A percentile compares a stretch with the other conserved stretches of the same genome.
Conservation (phyloP, 306 rosid species). For the Cucumis melo region DNA sequence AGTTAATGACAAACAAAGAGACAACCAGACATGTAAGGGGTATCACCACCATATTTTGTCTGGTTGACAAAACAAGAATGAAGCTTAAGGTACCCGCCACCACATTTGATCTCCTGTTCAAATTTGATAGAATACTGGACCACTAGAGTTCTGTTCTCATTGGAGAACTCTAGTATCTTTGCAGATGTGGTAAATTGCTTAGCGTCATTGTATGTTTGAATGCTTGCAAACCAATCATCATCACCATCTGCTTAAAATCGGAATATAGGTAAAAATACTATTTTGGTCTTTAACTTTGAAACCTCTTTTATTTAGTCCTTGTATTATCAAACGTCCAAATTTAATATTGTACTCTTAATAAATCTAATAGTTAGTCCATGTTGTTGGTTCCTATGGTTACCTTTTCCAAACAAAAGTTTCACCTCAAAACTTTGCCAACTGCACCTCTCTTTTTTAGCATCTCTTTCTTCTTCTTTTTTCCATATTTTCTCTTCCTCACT, state of each 20-base stretch:
- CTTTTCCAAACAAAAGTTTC: neutral
- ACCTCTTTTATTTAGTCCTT: neutral
- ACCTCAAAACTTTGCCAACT: too few species aligned
- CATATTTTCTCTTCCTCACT: too few species aligned
- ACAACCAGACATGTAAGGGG: conserved; percentile 64
- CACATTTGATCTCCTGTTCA: conserved; percentile 96
- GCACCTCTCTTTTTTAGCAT: too few species aligned
- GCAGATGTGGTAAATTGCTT: conserved; percentile 85
- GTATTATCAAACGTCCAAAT: too few species aligned
- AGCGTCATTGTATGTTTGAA: conserved; percentile 78
- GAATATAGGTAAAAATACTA: neutral
- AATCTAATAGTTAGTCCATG: too few species aligned
- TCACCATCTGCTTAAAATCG: neutral
- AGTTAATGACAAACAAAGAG: neutral
- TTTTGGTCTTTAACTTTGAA: neutral
- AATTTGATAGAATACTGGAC: conserved; percentile 76
- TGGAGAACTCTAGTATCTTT: conserved; percentile 63
- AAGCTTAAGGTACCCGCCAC: conserved; percentile 92
- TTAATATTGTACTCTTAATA: too few species aligned
- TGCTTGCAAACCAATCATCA: conserved; percentile 37
- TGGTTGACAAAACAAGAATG: conserved; percentile 92
- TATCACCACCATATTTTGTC: conserved; percentile 85
- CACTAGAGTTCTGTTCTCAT: conserved; percentile 65
- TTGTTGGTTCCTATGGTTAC: too few species aligned
- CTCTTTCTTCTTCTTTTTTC: too few species aligned